phyloP scores from a whole-genome alignment of 2,329 filamentous ascomycete genomes.

The Grosmannia huntii region DNA sequence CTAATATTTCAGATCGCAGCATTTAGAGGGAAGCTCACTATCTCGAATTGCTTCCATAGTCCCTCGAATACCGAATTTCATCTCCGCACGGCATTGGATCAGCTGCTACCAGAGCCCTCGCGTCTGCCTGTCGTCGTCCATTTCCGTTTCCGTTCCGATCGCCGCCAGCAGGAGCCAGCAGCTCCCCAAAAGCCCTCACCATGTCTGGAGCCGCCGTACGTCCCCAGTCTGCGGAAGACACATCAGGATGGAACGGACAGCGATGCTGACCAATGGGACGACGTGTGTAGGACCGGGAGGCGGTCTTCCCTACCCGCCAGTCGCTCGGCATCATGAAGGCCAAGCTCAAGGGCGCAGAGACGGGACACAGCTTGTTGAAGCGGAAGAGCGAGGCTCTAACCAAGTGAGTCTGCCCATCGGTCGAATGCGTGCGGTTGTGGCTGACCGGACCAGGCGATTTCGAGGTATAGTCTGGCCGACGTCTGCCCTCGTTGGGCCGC shows the following conservation, averaged over 20 bases:
- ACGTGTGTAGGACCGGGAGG: slow-evolving; percentile 65
- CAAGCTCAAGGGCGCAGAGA: slow-evolving; percentile 89
- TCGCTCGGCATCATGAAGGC: slow-evolving; percentile 94
- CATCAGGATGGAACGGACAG: too few relatives aligned
- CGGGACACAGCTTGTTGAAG: slow-evolving; percentile 88
- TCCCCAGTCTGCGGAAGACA: too few relatives aligned
- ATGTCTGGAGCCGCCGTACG: slow-evolving; percentile 16
- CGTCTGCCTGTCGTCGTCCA: neutral
- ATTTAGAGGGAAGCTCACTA: too few relatives aligned
- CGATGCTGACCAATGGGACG: neutral
- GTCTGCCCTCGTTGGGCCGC: too few relatives aligned
- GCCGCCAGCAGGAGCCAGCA: neutral
- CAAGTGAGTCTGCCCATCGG: slow-evolving; percentile 48
- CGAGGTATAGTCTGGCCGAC: slow-evolving; percentile 48
- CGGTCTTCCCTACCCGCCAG: slow-evolving; percentile 96
- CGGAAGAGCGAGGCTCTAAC: slow-evolving; percentile 96
- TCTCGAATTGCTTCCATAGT: neutral
- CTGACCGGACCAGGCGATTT: slow-evolving; percentile 51
- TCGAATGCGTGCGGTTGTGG: neutral
- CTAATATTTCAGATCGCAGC: neutral
- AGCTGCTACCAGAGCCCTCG: too few relatives aligned
- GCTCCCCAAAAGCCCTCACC: slow-evolving; percentile 11
- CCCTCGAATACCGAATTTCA: too few relatives aligned
- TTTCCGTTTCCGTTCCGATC: neutral
- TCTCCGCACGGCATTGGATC: neutral